Percentiles rank a stretch among this genome's conserved stretches.
Conservation (phyloP, 768 basidiomycete genomes). For the Vararia minispora region DNA sequence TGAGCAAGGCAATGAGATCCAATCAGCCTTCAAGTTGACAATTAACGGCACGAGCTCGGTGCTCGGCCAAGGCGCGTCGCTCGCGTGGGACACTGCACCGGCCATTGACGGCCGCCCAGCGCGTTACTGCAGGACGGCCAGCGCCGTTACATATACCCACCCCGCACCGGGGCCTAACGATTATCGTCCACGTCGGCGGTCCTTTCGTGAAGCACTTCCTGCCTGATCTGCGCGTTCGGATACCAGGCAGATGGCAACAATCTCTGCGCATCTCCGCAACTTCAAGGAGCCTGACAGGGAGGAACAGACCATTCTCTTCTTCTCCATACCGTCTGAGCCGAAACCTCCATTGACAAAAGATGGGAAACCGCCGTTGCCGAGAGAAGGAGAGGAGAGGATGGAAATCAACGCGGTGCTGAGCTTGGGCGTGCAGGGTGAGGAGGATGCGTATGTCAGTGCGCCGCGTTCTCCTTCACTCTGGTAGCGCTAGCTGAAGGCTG, state of each 20-base stretch:
- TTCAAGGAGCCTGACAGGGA: slow-evolving; percentile 92
- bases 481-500: slow-evolving; percentile 1
- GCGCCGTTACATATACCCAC: too few relatives aligned
- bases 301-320: slow-evolving; percentile 74
- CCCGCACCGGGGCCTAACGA: too few relatives aligned
- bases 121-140: too few relatives aligned
- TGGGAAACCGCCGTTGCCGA: slow-evolving; percentile 15
- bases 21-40: too few relatives aligned
- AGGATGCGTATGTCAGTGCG: slow-evolving; percentile 83
- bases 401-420: slow-evolving; percentile 87
- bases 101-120: too few relatives aligned
- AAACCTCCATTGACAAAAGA: too few relatives aligned
- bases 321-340: slow-evolving; percentile 51
- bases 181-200: neutral
- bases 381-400: slow-evolving; percentile 54
- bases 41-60: too few relatives aligned
- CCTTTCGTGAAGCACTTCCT: neutral
- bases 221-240: too few relatives aligned
- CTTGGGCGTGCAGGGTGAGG: slow-evolving; percentile 64
- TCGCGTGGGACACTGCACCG: too few relatives aligned
- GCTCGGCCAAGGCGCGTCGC: too few relatives aligned
- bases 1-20: too few relatives aligned
- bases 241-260: slow-evolving; percentile 49
- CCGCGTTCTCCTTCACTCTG: slow-evolving; percentile 1
- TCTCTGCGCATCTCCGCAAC: slow-evolving; percentile 78